phyloP scores from a whole-genome alignment of 805 yeast genomes.

The Maudiozyma saulgeensis region DNA sequence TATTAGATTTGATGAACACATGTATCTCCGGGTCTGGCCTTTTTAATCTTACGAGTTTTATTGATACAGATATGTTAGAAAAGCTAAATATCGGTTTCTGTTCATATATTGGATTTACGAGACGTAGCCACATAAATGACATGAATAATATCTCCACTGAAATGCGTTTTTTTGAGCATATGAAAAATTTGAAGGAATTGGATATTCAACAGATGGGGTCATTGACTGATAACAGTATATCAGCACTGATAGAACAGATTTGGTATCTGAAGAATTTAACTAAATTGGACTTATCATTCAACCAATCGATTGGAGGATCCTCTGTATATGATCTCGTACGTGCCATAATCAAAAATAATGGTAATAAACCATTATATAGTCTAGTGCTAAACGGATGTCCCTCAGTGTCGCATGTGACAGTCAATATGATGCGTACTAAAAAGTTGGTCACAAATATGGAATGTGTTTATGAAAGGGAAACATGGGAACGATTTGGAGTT shows the following conservation, averaged over 20 bases:
- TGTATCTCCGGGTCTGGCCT: conserved; percentile 23
- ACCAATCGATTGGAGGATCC: conserved; percentile 25
- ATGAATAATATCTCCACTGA: conserved; percentile 8
- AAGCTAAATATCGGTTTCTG: conserved; percentile 25
- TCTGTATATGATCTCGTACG: conserved; percentile 22
- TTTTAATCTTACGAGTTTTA: conserved; percentile 8
- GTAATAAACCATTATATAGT: conserved; percentile 11
- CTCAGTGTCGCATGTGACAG: conserved; percentile 23
- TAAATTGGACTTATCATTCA: conserved; percentile 23
- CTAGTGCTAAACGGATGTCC: conserved; percentile 23
- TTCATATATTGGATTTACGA: conserved; percentile 12
- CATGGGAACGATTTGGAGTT: conserved; percentile 25
- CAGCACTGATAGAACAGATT: conserved; percentile 9
- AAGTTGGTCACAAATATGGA: conserved; percentile 17
- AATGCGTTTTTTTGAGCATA: conserved; percentile 6
- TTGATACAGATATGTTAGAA: conserved; percentile 6
- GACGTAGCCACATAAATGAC: conserved; percentile 4
- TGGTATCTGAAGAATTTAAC: conserved; percentile 10
- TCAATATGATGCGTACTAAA: conserved; percentile 14
- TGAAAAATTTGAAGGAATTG: conserved; percentile 15
- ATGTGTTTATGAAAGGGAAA: conserved; percentile 21
- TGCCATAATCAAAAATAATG: conserved; percentile 9
- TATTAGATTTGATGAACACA: conserved; percentile 24
- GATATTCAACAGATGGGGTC: conserved; percentile 21
- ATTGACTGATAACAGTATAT: conserved; percentile 14